Base-by-base conservation (phyloP, 2,329 filamentous ascomycete species). In the Penicillium sp. region DNA sequence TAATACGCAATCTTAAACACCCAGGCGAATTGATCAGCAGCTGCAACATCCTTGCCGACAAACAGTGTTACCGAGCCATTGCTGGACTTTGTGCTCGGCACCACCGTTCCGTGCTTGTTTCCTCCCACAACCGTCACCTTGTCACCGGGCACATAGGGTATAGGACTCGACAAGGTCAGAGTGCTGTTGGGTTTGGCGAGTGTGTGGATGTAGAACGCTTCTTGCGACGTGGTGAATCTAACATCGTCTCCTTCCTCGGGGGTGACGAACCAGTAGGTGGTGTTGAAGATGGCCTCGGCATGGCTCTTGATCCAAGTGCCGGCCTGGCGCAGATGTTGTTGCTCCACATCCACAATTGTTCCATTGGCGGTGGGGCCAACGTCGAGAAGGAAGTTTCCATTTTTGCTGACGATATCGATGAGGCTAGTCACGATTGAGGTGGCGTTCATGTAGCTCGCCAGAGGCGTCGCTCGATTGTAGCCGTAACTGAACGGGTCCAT, bases 401-500 rank as follows among this genome's bases (percentile, higher is more conserved):
- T 81, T 63, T 81, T 82, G 50, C 71, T 72, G 0, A 80, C 73
- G 55, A 81, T 81, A 52, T 82, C 79, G 3, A 81, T 72, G 0
- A 82, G 73, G 4, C 69, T 72, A 13, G 68, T 67, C 0, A 84
- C 70, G 22, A 84, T 70, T 0, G 66, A 72, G 7, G 63, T 69
- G 0, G 80, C 77, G 38, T 77, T 81, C 75, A 84, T 79, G 62
- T 83, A 83, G 9, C 69, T 71, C 0, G 58, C 62, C 1, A 67
- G 60, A 0, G 76, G 71, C 0, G 81, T 85, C 1, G 80, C 80
- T 6, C 76, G 71, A 61, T 85, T 84, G 67, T 80, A 85, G 3
- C 81, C 82, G 57, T 84, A 85, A 55, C 72, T 76, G 59, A 74
- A 84, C 0, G 82, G 81, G 57, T 85, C 82, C 79, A 85, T 81